phyloP scores from a whole-genome alignment of 169 alveolate species.

The Eimeria sp. region DNA sequence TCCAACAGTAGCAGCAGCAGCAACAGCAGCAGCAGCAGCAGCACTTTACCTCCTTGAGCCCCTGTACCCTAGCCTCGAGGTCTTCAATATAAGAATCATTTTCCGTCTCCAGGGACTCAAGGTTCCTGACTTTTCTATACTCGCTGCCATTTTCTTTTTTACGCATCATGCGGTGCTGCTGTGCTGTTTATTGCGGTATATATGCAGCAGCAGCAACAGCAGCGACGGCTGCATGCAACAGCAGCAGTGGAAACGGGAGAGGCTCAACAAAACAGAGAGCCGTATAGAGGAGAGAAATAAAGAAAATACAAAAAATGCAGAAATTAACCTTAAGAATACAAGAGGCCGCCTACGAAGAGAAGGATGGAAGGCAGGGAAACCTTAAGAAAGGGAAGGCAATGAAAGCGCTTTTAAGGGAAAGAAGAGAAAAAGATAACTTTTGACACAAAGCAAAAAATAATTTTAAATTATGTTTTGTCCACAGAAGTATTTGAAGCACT shows the following conservation, averaged over 20 bases:
- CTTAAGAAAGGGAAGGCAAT: neutral
- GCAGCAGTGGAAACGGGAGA: neutral
- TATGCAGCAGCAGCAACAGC: conserved; percentile 15
- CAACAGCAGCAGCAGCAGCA: conserved; percentile 14
- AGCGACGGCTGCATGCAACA: neutral
- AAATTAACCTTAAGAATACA: neutral
- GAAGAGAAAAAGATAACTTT: neutral
- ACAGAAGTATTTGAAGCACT: too few relatives aligned
- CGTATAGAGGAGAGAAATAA: neutral
- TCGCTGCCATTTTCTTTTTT: conserved; percentile 74
- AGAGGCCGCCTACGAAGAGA: neutral
- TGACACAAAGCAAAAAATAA: neutral
- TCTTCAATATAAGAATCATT: conserved; percentile 78
- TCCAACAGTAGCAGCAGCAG: neutral
- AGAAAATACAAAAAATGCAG: neutral
- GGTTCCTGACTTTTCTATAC: conserved; percentile 36
- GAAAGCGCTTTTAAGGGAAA: neutral
- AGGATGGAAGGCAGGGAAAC: neutral
- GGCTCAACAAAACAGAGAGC: neutral
- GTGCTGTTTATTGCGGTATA: neutral
- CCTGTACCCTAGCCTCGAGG: conserved; percentile 75
- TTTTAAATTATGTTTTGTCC: neutral
- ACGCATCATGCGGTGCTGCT: conserved; percentile 77
- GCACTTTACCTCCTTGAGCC: conserved; percentile 66
- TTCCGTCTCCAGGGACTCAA: conserved; percentile 69